Conservation (phyloP, 805 yeast species). For the Ogataea sp. region DNA sequence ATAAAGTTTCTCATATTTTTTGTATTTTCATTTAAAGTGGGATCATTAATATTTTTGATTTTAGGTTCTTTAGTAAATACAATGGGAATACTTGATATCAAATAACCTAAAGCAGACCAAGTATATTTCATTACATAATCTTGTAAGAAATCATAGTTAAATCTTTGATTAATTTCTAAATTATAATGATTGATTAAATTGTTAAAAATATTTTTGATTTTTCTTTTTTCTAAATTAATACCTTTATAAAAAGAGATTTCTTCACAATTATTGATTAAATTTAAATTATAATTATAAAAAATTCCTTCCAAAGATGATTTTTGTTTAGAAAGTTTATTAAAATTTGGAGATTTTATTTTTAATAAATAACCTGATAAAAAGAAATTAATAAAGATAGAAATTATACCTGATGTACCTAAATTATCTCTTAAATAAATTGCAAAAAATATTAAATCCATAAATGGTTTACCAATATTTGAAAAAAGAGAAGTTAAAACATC, state of each 20-base stretch:
- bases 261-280: slow-evolving; percentile 81
- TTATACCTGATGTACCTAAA: slow-evolving; percentile 79
- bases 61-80: slow-evolving; percentile 37
- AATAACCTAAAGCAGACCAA: slow-evolving; percentile 94
- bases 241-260: slow-evolving; percentile 95
- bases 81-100: slow-evolving; percentile 86
- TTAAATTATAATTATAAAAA: slow-evolving; percentile 78
- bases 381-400: slow-evolving; percentile 76
- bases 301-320: slow-evolving; percentile 82
- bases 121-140: slow-evolving; percentile 83
- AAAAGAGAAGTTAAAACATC: slow-evolving; percentile 76
- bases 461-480: slow-evolving; percentile 87
- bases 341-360: slow-evolving; percentile 72
- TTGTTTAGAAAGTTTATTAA: slow-evolving; percentile 66
- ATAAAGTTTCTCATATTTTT: slow-evolving; percentile 79
- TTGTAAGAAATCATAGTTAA: slow-evolving; percentile 67
- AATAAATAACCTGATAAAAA: slow-evolving; percentile 69
- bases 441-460: slow-evolving; percentile 78
- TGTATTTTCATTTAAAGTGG: slow-evolving; percentile 31
- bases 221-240: slow-evolving; percentile 63
- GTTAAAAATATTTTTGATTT: slow-evolving; percentile 51
- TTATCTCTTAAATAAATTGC: slow-evolving; percentile 77
- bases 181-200: slow-evolving; percentile 33
- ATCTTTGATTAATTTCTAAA: slow-evolving; percentile 44
- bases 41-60: slow-evolving; percentile 11